phyloP scores from a whole-genome alignment of 257 asterid genomes.

The Solanum habrochaites region DNA sequence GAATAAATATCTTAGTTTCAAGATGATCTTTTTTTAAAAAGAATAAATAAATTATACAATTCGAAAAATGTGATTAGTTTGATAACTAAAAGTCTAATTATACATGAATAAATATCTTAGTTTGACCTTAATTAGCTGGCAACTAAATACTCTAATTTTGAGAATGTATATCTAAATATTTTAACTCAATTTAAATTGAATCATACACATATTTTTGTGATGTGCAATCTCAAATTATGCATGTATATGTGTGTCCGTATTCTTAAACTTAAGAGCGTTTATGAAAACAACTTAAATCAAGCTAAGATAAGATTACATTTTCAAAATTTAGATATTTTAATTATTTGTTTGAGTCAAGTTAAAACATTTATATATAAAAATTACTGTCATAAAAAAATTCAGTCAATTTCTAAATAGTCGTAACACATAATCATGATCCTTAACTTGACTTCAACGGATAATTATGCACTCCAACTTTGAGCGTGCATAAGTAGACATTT shows the following conservation, averaged over 20 bases:
- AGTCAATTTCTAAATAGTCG: not conserved
- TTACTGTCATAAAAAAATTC: not conserved
- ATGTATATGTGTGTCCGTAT: not conserved
- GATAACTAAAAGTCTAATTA: not conserved
- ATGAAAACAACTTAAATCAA: too few species aligned
- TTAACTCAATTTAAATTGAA: not conserved
- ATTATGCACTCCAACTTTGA: accelerated
- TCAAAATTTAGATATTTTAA: not conserved
- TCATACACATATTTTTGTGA: not conserved
- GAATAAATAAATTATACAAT: not conserved
- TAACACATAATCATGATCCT: too few species aligned
- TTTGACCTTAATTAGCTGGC: accelerated
- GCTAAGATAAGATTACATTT: not conserved
- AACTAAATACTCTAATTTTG: not conserved
- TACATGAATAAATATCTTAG: not conserved
- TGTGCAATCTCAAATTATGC: not conserved
- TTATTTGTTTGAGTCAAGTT: not conserved
- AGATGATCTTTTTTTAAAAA: too few species aligned
- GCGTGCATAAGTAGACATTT: accelerated
- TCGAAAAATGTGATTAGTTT: accelerated
- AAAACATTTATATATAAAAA: not conserved
- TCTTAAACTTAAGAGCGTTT: not conserved
- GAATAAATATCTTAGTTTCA: too few species aligned
- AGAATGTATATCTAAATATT: not conserved
- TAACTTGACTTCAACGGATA: too few species aligned